Evolutionary conservation across 176 grass and related monocot genomes (phyloP).

Genomic region (Avena sativa): DNA sequence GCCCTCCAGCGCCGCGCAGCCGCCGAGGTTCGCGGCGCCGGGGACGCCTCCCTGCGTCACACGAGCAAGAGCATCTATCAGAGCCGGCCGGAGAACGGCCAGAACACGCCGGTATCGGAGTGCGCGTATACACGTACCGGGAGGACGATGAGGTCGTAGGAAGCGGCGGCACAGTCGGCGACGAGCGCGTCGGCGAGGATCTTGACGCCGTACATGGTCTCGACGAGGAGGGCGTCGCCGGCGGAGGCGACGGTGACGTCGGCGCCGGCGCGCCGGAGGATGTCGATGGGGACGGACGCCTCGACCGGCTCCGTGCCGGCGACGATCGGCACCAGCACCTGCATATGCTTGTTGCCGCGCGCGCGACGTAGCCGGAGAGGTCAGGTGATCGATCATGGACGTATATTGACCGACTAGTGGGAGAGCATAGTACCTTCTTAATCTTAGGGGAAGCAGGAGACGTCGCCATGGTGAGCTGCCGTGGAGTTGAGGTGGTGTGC

Average conservation of each 20-base stretch:
- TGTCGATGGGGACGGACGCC: conserved; percentile 63
- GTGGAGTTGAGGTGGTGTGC: background rate
- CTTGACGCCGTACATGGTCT: conserved; percentile 65
- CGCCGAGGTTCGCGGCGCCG: conserved; percentile 56
- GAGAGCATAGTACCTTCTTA: conserved; percentile 45
- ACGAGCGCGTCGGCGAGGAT: conserved; percentile 72
- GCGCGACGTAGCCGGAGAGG: background rate
- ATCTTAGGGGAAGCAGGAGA: conserved; percentile 46
- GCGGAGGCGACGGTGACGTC: conserved; percentile 76
- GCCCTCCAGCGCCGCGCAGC: conserved; percentile 50
- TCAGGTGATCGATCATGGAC: background rate
- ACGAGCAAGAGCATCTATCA: background rate
- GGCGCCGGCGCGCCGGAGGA: conserved; percentile 79
- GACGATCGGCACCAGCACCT: conserved; percentile 76
- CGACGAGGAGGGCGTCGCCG: conserved; percentile 56
- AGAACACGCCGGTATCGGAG: background rate
- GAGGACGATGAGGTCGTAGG: conserved; percentile 79
- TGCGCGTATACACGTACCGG: conserved; percentile 35
- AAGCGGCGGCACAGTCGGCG: conserved; percentile 45
- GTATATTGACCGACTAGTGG: background rate
- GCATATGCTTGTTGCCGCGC: background rate
- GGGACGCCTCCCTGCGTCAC: conserved; percentile 57
- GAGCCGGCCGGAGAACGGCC: background rate
- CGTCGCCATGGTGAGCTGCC: conserved; percentile 20
- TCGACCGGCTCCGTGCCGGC: conserved; percentile 83